Conservation (phyloP, 2,329 filamentous ascomycete species). For the Clarireedia sp. region DNA sequence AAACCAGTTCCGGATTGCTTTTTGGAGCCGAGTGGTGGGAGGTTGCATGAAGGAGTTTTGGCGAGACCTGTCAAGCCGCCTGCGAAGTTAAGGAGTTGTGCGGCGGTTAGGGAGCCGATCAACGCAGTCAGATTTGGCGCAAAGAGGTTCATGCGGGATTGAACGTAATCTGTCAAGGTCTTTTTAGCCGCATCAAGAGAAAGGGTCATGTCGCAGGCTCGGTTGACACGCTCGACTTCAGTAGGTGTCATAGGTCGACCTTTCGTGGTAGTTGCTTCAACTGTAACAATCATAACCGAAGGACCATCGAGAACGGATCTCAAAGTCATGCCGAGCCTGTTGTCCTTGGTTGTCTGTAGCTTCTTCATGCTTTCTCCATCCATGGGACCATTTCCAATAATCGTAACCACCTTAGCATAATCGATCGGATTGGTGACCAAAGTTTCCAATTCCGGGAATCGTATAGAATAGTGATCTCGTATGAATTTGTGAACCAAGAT, state of each 20-base stretch:
- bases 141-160: conserved; percentile 94
- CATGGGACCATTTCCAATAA: conserved; percentile 86
- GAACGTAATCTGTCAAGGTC: conserved; percentile 84
- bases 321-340: conserved; percentile 67
- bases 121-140: conserved; percentile 88
- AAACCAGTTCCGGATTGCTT: conserved; percentile 72
- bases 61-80: conserved; percentile 83
- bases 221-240: conserved; percentile 65
- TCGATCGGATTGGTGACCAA: conserved; percentile 88
- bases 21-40: conserved; percentile 84
- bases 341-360: conserved; percentile 68
- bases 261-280: conserved; percentile 85
- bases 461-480: conserved; percentile 86
- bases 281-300: conserved; percentile 88
- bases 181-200: conserved; percentile 80
- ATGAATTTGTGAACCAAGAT: conserved; percentile 93
- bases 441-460: conserved; percentile 87
- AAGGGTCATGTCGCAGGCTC: conserved; percentile 83
- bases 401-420: conserved; percentile 90
- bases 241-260: conserved; percentile 68
- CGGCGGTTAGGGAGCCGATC: conserved; percentile 86
- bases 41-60: conserved; percentile 88
- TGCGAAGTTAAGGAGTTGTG: conserved; percentile 90
- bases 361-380: conserved; percentile 72
- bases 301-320: conserved; percentile 80